phyloP scores from a whole-genome alignment of 2,329 filamentous ascomycete species.

The Microsporum canis region DNA sequence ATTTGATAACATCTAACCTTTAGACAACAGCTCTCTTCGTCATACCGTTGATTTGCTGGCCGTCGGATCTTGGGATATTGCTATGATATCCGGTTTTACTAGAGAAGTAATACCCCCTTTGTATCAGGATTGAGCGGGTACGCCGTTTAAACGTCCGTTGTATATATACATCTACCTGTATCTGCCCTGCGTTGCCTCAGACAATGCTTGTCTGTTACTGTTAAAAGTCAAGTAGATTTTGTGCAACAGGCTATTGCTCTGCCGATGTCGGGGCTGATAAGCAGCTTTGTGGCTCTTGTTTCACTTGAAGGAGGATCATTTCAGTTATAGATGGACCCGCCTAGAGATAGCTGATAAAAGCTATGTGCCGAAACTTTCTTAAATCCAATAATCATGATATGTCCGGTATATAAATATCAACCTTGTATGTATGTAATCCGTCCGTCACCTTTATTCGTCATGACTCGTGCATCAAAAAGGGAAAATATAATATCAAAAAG shows the following conservation, averaged over 20 bases:
- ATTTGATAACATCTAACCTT: not conserved
- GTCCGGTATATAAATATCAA: not conserved
- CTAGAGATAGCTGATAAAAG: not conserved
- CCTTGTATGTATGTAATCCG: not conserved
- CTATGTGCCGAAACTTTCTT: not conserved
- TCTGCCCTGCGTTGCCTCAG: not conserved
- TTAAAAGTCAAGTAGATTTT: not conserved
- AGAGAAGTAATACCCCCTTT: not conserved
- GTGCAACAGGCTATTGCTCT: not conserved
- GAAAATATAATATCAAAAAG: not conserved
- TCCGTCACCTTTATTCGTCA: not conserved
- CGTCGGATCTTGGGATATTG: too few species aligned
- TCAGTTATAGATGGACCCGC: too few species aligned
- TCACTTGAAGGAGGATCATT: not conserved
- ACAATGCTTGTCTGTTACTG: not conserved
- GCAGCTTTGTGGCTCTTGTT: not conserved
- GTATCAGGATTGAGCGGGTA: not conserved
- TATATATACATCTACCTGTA: not conserved
- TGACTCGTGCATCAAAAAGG: not conserved
- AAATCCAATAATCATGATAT: not conserved
- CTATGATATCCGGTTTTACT: not conserved
- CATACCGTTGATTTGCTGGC: not conserved
- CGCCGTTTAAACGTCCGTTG: not conserved
- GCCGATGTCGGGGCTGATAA: not conserved
- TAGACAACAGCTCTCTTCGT: not conserved